Conservation (phyloP, 169 alveolate species). For the Eimeria falciformis region DNA sequence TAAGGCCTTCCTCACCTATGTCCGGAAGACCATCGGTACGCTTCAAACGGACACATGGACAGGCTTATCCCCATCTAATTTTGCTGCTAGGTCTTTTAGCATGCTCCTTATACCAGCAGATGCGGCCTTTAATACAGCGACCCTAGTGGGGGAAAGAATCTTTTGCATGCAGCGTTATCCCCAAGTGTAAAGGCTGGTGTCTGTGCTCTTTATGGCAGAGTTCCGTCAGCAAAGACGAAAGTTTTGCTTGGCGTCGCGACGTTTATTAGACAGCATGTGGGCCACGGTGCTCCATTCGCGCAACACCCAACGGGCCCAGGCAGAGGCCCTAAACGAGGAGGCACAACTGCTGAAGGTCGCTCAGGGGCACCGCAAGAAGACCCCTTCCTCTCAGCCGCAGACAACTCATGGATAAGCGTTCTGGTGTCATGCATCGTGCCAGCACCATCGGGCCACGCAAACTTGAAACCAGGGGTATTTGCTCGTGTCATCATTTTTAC, state of each 20-base stretch:
- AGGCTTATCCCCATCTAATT: no score
- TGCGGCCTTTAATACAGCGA: no score
- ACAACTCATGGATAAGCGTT: no score
- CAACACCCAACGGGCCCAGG: not conserved
- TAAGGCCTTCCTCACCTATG: not conserved
- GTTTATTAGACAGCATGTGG: not conserved
- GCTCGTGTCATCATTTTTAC: no score
- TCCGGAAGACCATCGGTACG: constrained; percentile 3
- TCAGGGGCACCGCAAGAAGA: not conserved
- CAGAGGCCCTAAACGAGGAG: constrained; percentile 1
- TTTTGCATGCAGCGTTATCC: not conserved
- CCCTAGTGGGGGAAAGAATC: no score
- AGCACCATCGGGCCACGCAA: no score
- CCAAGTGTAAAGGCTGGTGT: not conserved
- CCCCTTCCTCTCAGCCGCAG: no score
- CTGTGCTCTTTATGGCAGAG: not conserved
- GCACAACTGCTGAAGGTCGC: not conserved
- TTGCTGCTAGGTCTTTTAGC: no score
- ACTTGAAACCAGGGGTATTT: no score
- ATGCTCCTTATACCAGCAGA: no score
- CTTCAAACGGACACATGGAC: no score
- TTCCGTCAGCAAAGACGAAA: constrained; percentile 5
- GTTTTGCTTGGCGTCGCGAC: not conserved
- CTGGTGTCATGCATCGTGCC: no score
- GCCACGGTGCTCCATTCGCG: not conserved